Percentiles rank a stretch among this genome's conserved stretches.
Evolutionary conservation across 192 early-diverging fungal genomes (phyloP).

Genomic region (Borealophlyctis nickersoniae): DNA sequence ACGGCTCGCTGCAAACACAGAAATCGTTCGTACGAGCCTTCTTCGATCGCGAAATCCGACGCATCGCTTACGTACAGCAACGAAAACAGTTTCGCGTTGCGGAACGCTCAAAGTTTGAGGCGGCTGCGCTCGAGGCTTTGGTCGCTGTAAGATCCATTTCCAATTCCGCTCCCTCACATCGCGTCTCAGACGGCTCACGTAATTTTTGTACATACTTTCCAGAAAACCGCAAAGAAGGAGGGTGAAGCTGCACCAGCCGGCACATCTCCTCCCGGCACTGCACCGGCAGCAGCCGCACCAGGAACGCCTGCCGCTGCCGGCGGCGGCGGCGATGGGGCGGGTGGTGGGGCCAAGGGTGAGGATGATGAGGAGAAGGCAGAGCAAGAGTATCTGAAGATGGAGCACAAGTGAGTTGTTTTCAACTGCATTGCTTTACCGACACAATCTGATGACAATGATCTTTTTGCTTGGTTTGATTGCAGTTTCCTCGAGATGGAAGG

Average conservation of each 20-base stretch:
- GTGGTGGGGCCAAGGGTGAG: conserved; percentile 7
- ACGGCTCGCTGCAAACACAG: conserved; percentile 19
- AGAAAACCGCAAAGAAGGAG: conserved; percentile 20
- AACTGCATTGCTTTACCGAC: background rate
- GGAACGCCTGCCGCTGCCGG: conserved; percentile 13
- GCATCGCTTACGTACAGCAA: conserved; percentile 39
- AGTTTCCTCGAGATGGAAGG: conserved; percentile 34
- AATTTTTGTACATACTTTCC: background rate
- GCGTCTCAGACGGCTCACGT: background rate
- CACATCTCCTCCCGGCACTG: background rate
- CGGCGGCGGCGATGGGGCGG: background rate
- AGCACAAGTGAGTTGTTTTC: conserved; percentile 18
- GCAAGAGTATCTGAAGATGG: conserved; percentile 38
- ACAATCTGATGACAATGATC: background rate
- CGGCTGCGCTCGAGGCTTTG: conserved; percentile 37
- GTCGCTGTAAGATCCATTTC: conserved; percentile 15
- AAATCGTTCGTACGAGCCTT: conserved; percentile 41
- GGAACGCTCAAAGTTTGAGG: conserved; percentile 45
- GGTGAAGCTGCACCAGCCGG: conserved; percentile 1
- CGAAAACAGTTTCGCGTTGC: conserved; percentile 41
- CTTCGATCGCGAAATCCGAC: conserved; percentile 55
- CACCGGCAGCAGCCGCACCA: background rate
- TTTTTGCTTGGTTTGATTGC: no score
- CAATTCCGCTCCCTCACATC: background rate
- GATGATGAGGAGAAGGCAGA: conserved; percentile 38